These are phyloP conservation scores for Hanseniaspora nectarophila DNA, from an alignment of 805 yeast species.

Conservation along the genomic window DNA sequence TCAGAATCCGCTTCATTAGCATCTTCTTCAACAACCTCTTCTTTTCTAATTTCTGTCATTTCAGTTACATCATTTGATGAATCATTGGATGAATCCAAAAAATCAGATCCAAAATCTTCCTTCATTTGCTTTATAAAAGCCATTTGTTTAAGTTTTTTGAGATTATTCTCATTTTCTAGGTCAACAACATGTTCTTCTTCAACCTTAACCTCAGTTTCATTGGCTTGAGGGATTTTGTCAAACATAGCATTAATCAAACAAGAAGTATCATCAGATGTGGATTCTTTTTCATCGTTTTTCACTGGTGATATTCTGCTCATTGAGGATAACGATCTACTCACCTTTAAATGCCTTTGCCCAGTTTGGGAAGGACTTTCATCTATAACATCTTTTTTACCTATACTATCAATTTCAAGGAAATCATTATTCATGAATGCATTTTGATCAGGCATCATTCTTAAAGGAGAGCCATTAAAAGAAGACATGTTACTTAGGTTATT, in stretches of 20 bases:
- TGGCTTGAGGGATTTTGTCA: not conserved
- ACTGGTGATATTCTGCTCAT: not conserved
- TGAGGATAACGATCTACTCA: not conserved
- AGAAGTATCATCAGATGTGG: not conserved
- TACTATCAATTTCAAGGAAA: conserved; percentile 2
- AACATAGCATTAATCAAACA: not conserved
- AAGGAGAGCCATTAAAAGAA: not conserved
- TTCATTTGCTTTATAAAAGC: conserved; percentile 3
- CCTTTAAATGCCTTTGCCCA: not conserved
- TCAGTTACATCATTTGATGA: conserved; percentile 34
- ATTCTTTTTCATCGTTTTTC: not conserved
- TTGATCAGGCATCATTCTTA: not conserved
- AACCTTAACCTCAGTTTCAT: not conserved
- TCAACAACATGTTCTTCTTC: not conserved
- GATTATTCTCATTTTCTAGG: not conserved
- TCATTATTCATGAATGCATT: conserved; percentile 3
- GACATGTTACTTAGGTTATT: not conserved
- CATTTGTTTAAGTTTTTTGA: not conserved
- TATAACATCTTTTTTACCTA: not conserved
- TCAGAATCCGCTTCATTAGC: not conserved
- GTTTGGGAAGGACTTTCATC: not conserved
- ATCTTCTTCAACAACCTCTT: conserved; percentile 7
- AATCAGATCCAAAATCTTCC: conserved; percentile 9
- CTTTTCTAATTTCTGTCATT: conserved; percentile 17
- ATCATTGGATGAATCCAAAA: conserved; percentile 25